phyloP scores from a whole-genome alignment of 208 protist species.

The Acanthamoeba rhysodes region DNA sequence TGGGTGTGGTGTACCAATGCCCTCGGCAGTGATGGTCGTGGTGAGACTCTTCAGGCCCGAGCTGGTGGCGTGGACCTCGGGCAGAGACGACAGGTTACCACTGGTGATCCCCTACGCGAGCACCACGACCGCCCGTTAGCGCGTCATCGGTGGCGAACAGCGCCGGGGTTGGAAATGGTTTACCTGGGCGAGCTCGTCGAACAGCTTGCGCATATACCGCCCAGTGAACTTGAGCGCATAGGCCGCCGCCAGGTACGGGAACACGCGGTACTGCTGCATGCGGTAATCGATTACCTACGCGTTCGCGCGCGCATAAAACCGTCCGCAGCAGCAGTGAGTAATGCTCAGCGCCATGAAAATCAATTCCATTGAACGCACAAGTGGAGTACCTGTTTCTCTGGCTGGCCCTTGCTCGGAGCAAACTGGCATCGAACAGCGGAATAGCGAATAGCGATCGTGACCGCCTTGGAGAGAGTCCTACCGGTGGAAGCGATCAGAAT shows the following conservation, averaged over 20 bases:
- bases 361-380: not conserved
- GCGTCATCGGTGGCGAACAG: not conserved
- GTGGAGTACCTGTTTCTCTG: slow-evolving; percentile 14
- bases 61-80: slow-evolving; percentile 77
- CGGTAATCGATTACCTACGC: slow-evolving; percentile 74
- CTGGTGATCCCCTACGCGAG: slow-evolving; percentile 29
- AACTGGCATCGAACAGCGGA: slow-evolving; percentile 82
- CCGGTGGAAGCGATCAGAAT: not conserved
- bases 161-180: too few species aligned
- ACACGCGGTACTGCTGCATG: slow-evolving; percentile 77
- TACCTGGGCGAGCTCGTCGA: slow-evolving; percentile 62
- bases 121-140: not conserved
- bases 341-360: not conserved
- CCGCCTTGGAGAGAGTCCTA: slow-evolving; percentile 26
- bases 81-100: slow-evolving; percentile 57
- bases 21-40: slow-evolving; percentile 75
- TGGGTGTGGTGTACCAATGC: slow-evolving; percentile 22
- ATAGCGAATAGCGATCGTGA: slow-evolving; percentile 85
- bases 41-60: slow-evolving; percentile 75
- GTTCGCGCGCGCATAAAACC: not conserved
- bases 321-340: too few species aligned
- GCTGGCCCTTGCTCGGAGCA: not conserved
- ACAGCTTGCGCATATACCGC: slow-evolving; percentile 75
- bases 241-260: slow-evolving; percentile 69
- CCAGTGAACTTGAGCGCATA: slow-evolving; percentile 79